Base-by-base conservation (phyloP, 108 stramenopile genomes). In the Ochromonas danica region DNA sequence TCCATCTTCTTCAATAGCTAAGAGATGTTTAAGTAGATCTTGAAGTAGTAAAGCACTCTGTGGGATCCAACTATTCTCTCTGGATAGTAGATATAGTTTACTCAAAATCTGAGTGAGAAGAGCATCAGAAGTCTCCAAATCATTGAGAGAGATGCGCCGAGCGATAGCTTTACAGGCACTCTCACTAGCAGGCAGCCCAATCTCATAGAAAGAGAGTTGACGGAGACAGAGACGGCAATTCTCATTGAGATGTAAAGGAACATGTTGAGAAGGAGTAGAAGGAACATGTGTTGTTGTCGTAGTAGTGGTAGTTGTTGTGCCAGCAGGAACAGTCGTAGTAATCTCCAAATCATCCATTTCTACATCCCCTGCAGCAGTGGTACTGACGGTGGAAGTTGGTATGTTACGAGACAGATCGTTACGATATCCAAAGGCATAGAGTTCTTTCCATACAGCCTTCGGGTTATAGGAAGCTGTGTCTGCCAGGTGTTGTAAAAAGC, bases 381-480 rank as follows among this genome's bases (percentile, higher is more conserved):
- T 51, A 51, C 22, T 51, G 45, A 14, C 45, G 45, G 6, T 51
- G 6, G 14, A 6, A 51, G 22, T 22, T 14, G 45, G 45, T 51
- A 6, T 51, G 14, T 6, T 22, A 14, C 45, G 45, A 51, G 45
- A 51, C 22, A 51, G 22, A 51, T 51, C 45, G 22, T 51, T 51
- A 51, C 45, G 45, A 22, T 14, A 51, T 22, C 45, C 45, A 22
- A 51, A 51, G 22, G 45, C 45, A 51, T 51, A 22, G 14, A 51
- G 22, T 14, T 51, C 45, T 22, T 25, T 75, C 72, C 72, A 75
- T 6, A 75, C 72, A 41, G 3, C 22, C 40, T 75, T 75, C 10
- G 72, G 72, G 22, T 75, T 45, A 27, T 33, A 27, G 3, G 43
- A 27, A 6, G 72, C 72, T 6, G n/a, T 75, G 40, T 75, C 72